Evolutionary conservation across 2,329 filamentous ascomycete genomes (phyloP), one percentile per base, ranked within the genome.

Genomic region (Fusarium proliferatum): DNA sequence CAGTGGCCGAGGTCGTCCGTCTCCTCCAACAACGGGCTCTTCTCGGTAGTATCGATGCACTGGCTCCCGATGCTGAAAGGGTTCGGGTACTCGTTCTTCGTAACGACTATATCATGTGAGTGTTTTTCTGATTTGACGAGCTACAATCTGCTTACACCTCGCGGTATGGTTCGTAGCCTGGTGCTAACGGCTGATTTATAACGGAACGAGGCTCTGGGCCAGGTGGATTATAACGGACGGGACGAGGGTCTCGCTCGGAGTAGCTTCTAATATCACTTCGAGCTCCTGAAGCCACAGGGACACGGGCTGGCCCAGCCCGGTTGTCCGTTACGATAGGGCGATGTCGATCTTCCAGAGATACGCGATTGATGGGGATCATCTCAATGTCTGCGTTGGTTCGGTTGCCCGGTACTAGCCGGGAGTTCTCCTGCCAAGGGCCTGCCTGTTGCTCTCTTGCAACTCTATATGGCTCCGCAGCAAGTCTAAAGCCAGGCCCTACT

Each of bases 141-240:
- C 13, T 11, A 28, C 10, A n/a, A 11, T 48, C 16, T 58, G 72
- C 78, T 72, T 71, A 80, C 78, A 78, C 62, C 38, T 78, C 76
- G 65, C 65, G 69, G n/a, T 72, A 75, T 52, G 64, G 67, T 38
- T 78, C 69, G 48, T 67, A 69, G 51, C 55, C 65, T 38, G 57
- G 64, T 38, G 51, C 55, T 60, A 68, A 59, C 16, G 46, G 52
- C 36, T 67, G 61, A 46, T 58, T 52, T 7, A 71, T 55, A 51
- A 73, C 61, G 61, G 64, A 56, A 23, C 72, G 73, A 67, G 64
- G 39, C 33, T 72, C 68, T 38, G 61, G 30, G 30, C 34, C 65
- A n/a, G 65, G 45, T 53, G 49, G 61, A 13, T 71, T 55, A 26
- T 64, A 55, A 36, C 69, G 62, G 17, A 64, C 19, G 19, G 68